These are phyloP conservation scores for Camellia japonica DNA, from an alignment of 148 eudicot species.

Conservation along the genomic window DNA sequence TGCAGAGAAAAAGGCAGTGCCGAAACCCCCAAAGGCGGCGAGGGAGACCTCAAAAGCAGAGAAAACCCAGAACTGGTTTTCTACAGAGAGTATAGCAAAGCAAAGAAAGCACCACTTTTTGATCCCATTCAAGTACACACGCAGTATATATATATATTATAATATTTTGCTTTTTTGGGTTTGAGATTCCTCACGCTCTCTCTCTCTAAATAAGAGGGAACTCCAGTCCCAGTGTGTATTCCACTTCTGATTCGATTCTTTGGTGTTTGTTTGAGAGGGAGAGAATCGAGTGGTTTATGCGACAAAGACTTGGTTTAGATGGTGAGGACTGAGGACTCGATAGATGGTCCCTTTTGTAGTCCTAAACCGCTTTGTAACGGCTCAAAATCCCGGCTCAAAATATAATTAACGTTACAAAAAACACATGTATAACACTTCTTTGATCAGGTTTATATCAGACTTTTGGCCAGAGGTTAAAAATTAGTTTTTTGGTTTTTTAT, in stretches of 20 bases:
- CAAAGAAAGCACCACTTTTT: not conserved
- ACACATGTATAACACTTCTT: too few species aligned
- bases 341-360: not conserved
- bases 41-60: conserved; percentile 22
- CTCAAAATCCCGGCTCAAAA: not conserved
- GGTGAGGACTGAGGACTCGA: not conserved
- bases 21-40: conserved; percentile 20
- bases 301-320: not conserved
- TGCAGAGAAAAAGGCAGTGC: conserved; percentile 12
- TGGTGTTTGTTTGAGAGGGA: not conserved
- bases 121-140: not conserved
- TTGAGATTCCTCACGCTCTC: not conserved
- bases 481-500: too few species aligned
- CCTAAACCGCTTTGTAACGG: not conserved
- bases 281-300: not conserved
- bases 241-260: conserved; percentile 20
- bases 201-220: not conserved
- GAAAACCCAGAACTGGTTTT: not conserved
- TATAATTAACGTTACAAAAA: not conserved
- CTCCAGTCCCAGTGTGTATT: not conserved
- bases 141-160: not conserved
- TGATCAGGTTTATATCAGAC: too few species aligned
- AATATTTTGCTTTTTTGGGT: not conserved
- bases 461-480: too few species aligned
- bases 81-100: not conserved